These are phyloP conservation scores for Aspergillus pseudoterreus DNA, from an alignment of 2,329 filamentous ascomycete genomes.

Conservation along the genomic window DNA sequence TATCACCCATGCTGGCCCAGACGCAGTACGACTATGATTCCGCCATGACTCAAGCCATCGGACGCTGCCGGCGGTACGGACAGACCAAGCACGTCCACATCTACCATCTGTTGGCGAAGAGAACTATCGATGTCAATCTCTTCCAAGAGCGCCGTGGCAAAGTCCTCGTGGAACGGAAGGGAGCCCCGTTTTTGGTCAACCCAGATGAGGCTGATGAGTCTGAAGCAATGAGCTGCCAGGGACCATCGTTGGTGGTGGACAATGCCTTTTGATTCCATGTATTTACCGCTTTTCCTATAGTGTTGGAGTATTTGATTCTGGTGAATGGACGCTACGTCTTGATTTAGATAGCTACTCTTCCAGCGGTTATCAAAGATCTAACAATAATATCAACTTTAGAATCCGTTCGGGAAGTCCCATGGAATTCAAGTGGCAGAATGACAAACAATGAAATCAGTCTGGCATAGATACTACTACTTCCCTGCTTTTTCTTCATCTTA, in stretches of 20 bases:
- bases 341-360: too few relatives aligned
- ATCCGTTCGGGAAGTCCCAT: too few relatives aligned
- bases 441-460: too few relatives aligned
- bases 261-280: slow-evolving; percentile 19
- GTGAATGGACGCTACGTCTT: too few relatives aligned
- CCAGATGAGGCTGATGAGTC: slow-evolving; percentile 16
- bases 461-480: too few relatives aligned
- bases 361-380: too few relatives aligned
- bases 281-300: not conserved
- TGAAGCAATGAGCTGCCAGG: slow-evolving; percentile 23
- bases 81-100: slow-evolving; percentile 57
- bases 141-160: slow-evolving; percentile 34
- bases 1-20: slow-evolving; percentile 51
- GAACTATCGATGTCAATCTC: slow-evolving; percentile 46
- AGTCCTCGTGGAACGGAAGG: slow-evolving; percentile 26
- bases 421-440: too few relatives aligned
- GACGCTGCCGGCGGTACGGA: slow-evolving; percentile 56
- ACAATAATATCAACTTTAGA: too few relatives aligned
- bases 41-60: slow-evolving; percentile 61
- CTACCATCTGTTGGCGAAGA: slow-evolving; percentile 47
- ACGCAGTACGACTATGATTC: slow-evolving; percentile 54
- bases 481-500: too few relatives aligned
- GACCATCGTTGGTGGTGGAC: slow-evolving; percentile 23
- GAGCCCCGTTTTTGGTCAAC: slow-evolving; percentile 15
- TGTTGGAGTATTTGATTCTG: too few relatives aligned